Conservation (phyloP, 129 eudicot species). For the Apium graveolens region DNA sequence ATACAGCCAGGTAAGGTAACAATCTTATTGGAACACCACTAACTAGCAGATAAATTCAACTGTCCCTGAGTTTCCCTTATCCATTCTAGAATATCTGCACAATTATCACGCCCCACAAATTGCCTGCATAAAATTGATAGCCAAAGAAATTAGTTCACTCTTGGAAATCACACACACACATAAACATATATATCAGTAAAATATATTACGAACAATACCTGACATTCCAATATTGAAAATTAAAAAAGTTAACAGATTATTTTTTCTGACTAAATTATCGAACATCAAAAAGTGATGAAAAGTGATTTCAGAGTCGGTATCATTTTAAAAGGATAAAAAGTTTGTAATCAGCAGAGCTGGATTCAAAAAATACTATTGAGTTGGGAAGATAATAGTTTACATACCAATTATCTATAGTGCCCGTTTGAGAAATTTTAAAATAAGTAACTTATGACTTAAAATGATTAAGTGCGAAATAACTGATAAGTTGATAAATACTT, state of each 20-base stretch:
- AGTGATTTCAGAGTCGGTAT: neutral
- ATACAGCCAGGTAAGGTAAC: too few species aligned
- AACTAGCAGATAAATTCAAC: conserved; percentile 29
- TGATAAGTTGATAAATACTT: too few species aligned
- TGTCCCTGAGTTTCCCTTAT: conserved; percentile 43
- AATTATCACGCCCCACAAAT: conserved; percentile 55
- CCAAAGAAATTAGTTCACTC: conserved; percentile 7
- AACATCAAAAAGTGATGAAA: too few species aligned
- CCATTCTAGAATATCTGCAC: conserved; percentile 63
- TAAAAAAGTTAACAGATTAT: neutral
- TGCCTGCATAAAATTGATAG: conserved; percentile 39
- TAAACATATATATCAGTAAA: neutral
- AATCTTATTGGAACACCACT: neutral
- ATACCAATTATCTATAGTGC: neutral
- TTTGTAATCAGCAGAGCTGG: neutral
- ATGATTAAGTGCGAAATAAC: too few species aligned
- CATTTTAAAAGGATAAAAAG: neutral
- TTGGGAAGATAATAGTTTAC: neutral
- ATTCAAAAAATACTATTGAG: neutral
- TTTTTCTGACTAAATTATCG: too few species aligned
- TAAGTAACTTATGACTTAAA: too few species aligned
- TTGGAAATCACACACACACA: neutral
- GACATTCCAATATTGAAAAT: neutral
- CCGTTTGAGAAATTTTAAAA: too few species aligned
- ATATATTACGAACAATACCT: neutral